Evolutionary conservation across 73 alveolate species (phyloP), one percentile per base, ranked within the genome.

Genomic region (Uronychia binucleata): DNA sequence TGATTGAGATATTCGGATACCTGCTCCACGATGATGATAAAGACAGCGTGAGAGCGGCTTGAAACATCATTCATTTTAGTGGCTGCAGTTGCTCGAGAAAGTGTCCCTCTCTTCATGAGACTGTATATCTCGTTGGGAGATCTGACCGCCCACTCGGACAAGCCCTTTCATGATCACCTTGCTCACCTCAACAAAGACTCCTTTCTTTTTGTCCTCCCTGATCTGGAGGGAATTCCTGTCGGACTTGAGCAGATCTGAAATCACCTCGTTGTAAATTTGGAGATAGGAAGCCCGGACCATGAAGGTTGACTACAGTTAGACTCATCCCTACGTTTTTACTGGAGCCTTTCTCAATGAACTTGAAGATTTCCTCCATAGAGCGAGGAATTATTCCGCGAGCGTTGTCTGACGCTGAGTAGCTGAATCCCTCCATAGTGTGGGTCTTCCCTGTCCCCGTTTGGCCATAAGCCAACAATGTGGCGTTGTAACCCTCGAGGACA

Each of bases 401-500:
- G 0, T 98, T 98, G 93, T 98, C 99, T 57, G 79, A 77, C 30
- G 94, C 87, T 78, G 94, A 89, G 83, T 95, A 98, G 74, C 96
- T 97, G 83, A 98, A 98, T 11, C 99, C 99, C 92, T 98, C 99
- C 99, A 98, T 98, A 26, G 99, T 98, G 90, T 82, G 94, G 27
- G 99, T 98, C 89, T 98, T 98, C 34, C 99, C 99, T 11, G 99
- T 98, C 1, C 99, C 99, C 0, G 99, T 98, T 89, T 98, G 93
- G 26, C 99, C 99, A 93, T 98, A 98, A n/a, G 99, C 99, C 89
- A 98, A 88, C 33, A 98, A 94, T 14, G 99, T 98, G 26, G 99
- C 98, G 87, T 98, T 98, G 84, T 97, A 98, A 1, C 99, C 99
- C 82, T 98, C 99, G 28, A 96, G 90, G 79, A 96, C 98, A 31